Base-by-base conservation (phyloP, 148 eudicot species). In the Rhododendron simsii region DNA sequence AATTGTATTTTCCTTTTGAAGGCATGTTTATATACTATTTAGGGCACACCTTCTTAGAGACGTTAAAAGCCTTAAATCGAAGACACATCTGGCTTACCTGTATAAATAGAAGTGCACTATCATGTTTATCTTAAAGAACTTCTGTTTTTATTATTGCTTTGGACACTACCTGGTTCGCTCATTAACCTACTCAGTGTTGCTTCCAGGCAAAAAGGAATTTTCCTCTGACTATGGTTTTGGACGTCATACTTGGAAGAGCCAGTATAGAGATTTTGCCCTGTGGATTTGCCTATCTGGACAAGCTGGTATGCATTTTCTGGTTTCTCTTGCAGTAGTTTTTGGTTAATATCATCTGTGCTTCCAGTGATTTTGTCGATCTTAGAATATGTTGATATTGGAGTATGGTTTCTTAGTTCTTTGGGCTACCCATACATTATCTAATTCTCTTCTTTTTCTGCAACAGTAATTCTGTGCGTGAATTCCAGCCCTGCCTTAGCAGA, bases 401-500 rank as follows among this genome's bases (percentile, higher is more conserved):
- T 53, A 39, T 82, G 61, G 39, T 81, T 18, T 6, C 47, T 16
- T 30, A 82, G 75, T 39, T 82, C 75, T 82, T 28, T 23, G 16
- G 78, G 69, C 26, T 85, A 33, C 12, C 6, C 55, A 37, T n/a
- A n/a, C 41, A 55, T 39, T 10, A 35, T 51, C 45, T 53, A 41
- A 44, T 3, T 74, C 8, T 39, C 30, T 81, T 33, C 7, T 55
- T 78, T 50, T 81, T 26, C 55, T 47, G 87, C 88, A 94, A 94
- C 92, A 83, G 81, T 93, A 67, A 53, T 93, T 57, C 78, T 93
- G 81, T 95, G 95, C 28, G 85, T 91, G 83, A 87, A 90, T 90
- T 87, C 88, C 79, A 80, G 87, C 80, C 83, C 89, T 86, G 95
- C 90, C 84, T 90, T 92, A 74, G 98, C 98, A n/a, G 96, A 95